Evolutionary conservation across 768 basidiomycete species (phyloP).

Genomic region (Serendipita sp.): DNA sequence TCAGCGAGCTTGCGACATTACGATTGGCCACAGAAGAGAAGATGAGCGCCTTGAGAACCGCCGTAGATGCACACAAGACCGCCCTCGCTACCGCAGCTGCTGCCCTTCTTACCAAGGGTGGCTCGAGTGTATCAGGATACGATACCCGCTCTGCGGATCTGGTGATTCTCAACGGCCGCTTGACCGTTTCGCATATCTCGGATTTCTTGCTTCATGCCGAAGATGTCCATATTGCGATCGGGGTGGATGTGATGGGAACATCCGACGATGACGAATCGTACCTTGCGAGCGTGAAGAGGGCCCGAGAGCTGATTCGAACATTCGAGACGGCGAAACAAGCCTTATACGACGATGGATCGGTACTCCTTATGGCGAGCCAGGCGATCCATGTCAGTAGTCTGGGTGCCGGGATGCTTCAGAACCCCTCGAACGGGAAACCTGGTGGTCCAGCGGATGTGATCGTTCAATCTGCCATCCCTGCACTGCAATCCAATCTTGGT

Average conservation of each 20-base stretch:
- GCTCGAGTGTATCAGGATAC: background rate
- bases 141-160: slow-evolving; percentile 15
- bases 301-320: slow-evolving; percentile 47
- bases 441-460: slow-evolving; percentile 24
- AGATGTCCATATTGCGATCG: slow-evolving; percentile 62
- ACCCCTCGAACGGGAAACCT: slow-evolving; percentile 9
- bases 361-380: slow-evolving; percentile 45
- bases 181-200: slow-evolving; percentile 39
- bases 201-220: slow-evolving; percentile 42
- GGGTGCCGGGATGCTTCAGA: slow-evolving; percentile 15
- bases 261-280: slow-evolving; percentile 33
- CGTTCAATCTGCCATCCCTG: slow-evolving; percentile 20
- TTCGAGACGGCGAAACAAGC: slow-evolving; percentile 58
- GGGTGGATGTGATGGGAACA: slow-evolving; percentile 64
- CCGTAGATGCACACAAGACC: background rate
- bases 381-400: slow-evolving; percentile 17
- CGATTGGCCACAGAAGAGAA: background rate
- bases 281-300: slow-evolving; percentile 48
- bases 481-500: slow-evolving; percentile 2
- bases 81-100: background rate
- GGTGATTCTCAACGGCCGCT: slow-evolving; percentile 25
- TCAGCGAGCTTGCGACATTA: slow-evolving; percentile 30
- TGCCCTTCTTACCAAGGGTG: background rate
- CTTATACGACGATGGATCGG: slow-evolving; percentile 53
- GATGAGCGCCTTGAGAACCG: background rate